Conservation (phyloP, 257 asterid genomes). For the Salvia rosmarinus region DNA sequence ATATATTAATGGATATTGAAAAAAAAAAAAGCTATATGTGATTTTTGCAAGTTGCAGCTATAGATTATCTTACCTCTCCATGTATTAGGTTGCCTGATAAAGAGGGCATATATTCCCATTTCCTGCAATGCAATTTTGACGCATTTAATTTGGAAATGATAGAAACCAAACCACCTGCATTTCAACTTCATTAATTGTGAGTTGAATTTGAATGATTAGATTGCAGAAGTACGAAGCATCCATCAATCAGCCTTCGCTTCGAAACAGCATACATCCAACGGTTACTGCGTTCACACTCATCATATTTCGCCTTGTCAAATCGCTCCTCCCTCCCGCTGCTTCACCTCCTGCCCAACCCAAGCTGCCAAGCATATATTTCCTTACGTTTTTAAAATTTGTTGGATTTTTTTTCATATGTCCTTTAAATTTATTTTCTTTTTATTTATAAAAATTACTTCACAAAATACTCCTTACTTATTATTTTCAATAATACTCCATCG, state of each 20-base stretch:
- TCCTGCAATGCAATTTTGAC: slow-evolving; percentile 21
- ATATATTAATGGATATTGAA: no score
- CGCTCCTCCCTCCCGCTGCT: slow-evolving; percentile 3
- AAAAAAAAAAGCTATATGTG: no score
- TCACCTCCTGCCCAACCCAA: no score
- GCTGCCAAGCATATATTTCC: no score
- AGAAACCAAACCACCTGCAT: slow-evolving; percentile 29
- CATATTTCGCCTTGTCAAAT: slow-evolving; percentile 26
- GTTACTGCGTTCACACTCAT: slow-evolving; percentile 31
- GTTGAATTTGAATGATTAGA: neutral
- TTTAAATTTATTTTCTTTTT: no score
- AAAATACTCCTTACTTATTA: no score
- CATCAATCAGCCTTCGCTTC: slow-evolving; percentile 30
- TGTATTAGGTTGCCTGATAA: slow-evolving; percentile 14
- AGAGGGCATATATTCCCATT: slow-evolving; percentile 33
- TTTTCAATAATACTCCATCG: no score
- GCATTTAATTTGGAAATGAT: slow-evolving; percentile 29
- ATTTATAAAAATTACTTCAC: no score
- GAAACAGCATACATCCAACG: slow-evolving; percentile 38
- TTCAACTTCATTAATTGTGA: slow-evolving; percentile 14
- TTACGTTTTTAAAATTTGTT: no score
- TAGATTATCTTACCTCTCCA: no score
- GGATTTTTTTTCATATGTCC: no score
- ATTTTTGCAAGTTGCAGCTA: no score
- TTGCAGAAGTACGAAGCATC: slow-evolving; percentile 8